Percentiles rank a stretch among this genome's conserved stretches.
Conservation (phyloP, 2,329 filamentous ascomycete genomes). For the Hypoxylon sp. region DNA sequence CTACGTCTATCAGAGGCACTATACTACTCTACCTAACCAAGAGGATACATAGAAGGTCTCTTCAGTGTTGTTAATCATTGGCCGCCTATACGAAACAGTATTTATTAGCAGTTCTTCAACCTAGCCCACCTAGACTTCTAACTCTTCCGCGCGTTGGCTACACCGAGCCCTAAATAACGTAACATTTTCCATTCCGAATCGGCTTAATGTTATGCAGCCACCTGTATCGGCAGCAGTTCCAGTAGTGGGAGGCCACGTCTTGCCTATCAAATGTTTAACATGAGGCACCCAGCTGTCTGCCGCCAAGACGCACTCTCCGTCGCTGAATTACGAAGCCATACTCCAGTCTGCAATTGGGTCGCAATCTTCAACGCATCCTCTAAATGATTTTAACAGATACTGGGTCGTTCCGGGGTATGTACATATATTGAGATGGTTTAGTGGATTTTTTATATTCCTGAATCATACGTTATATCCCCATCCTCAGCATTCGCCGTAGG, state of each 20-base stretch:
- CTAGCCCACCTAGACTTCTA: neutral
- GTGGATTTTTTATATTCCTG: conserved; percentile 11
- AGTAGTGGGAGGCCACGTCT: conserved; percentile 32
- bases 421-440: neutral
- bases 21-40: neutral
- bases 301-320: conserved; percentile 25
- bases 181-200: conserved; percentile 21
- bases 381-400: conserved; percentile 8
- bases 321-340: neutral
- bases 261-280: conserved; percentile 13
- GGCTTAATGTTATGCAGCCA: conserved; percentile 18
- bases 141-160: neutral
- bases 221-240: conserved; percentile 19
- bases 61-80: conserved; percentile 6
- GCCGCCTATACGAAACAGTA: conserved; percentile 31
- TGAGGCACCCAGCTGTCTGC: conserved; percentile 7
- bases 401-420: neutral
- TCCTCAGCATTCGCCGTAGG: conserved; percentile 23
- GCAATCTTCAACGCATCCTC: neutral
- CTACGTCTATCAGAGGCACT: neutral
- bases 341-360: conserved; percentile 11
- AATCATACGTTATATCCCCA: neutral
- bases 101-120: conserved; percentile 1
- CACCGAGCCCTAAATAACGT: conserved; percentile 9
- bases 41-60: neutral